Conservation (phyloP, 176 grass and related monocot species). For the Zea luxurians region DNA sequence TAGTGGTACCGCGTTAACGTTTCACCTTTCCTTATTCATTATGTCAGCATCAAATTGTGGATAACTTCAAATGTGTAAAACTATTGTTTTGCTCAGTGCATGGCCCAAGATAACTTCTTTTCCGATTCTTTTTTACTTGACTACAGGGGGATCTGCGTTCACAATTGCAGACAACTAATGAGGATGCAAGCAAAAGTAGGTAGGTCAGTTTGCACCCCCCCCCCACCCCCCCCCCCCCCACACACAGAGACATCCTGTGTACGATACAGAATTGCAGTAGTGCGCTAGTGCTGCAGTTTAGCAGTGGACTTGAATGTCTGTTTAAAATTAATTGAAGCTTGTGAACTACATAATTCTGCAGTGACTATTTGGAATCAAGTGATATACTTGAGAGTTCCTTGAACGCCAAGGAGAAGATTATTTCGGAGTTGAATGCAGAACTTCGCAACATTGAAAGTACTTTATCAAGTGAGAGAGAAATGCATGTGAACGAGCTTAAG, state of each 20-base stretch:
- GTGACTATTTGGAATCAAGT: conserved; percentile 88
- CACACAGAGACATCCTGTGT: background rate
- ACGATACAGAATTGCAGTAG: conserved; percentile 14
- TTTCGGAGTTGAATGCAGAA: conserved; percentile 95
- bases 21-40: background rate
- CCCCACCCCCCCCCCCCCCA: background rate
- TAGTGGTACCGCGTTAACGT: background rate
- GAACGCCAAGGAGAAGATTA: conserved; percentile 99
- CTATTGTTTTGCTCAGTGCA: conserved; percentile 26
- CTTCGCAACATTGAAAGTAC: conserved; percentile 83
- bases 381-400: conserved; percentile 94
- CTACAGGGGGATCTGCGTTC: conserved; percentile 78
- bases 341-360: conserved; percentile 41
- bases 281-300: conserved; percentile 22
- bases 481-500: conserved; percentile 84
- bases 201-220: conserved; percentile 55
- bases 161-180: conserved; percentile 85
- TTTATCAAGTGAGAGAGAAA: conserved; percentile 85
- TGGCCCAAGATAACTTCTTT: conserved; percentile 1
- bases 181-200: conserved; percentile 69
- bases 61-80: background rate
- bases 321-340: background rate
- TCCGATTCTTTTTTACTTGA: background rate
- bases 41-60: background rate
- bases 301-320: background rate